phyloP scores from a whole-genome alignment of 441 rosid species.

The Capsella rubella region DNA sequence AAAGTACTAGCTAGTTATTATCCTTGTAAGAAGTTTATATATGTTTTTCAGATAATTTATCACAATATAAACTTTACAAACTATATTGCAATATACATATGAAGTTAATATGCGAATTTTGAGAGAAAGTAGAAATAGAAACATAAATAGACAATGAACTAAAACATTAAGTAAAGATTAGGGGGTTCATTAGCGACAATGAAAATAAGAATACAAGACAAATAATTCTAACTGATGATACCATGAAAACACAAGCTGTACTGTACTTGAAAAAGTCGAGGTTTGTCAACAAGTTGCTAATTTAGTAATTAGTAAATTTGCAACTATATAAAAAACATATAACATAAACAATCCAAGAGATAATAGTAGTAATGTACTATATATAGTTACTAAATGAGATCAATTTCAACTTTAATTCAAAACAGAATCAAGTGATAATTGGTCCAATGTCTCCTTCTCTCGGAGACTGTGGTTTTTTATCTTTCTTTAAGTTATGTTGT shows the following conservation, averaged over 20 bases:
- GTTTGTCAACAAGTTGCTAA: constrained; percentile 19
- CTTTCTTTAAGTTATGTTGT: neutral
- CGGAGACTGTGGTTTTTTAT: constrained; percentile 12
- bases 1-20: neutral
- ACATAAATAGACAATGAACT: neutral
- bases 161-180: neutral
- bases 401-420: neutral
- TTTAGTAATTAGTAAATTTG: constrained; percentile 15
- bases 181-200: neutral
- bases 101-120: too few relatives aligned
- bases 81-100: too few relatives aligned
- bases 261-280: neutral
- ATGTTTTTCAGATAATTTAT: neutral
- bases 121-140: too few relatives aligned
- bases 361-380: neutral
- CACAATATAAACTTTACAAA: neutral
- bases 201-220: neutral
- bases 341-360: neutral
- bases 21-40: neutral
- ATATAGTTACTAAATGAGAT: neutral
- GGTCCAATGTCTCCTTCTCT: constrained; percentile 37
- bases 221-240: neutral
- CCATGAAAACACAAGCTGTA: neutral
- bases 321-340: neutral
- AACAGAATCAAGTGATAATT: constrained; percentile 37